Base-by-base conservation (phyloP, 1,284 basidiomycete genomes). In the Blastosporella zonata region DNA sequence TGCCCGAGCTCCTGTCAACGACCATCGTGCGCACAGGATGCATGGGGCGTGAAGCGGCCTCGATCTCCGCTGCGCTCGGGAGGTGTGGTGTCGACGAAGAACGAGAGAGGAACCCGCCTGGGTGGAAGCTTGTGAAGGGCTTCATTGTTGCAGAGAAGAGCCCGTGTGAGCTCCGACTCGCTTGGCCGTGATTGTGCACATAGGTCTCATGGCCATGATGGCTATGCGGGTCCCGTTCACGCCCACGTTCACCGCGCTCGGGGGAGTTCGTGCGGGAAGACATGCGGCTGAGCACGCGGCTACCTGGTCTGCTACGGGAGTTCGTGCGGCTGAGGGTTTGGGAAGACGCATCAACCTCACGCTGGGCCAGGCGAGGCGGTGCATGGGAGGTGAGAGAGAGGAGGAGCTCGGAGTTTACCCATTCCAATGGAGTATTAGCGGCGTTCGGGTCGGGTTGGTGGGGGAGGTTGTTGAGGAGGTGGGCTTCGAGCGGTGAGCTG, bases 361-460 rank as follows among this genome's bases (percentile, higher is more conserved):
- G 56, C 2, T 35, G 49, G 12, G 58, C 36, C 13, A 46, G 25
- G 52, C 34, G 59, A 10, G 61, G 49, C n/a, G 63, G 63, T 28
- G 51, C 56, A 29, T 63, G 57, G 21, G 56, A 57, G 3, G 80
- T 76, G 20, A 88, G 70, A 2, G 84, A 88, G 17, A 85, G 71
- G 37, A 93, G 70, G 9, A 94, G 74, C 66, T 93, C 90, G 4
- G 85, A 85, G 64, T 93, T 90, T 46, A 89, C 80, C 81, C 85
- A 90, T 49, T 90, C 83, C 43, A 92, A 74, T 17, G 84, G 74
- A 3, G 72, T 70, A 46, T 60, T 71, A 13, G 43, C 29, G 6
- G 65, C 58, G 23, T 67, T 73, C 8, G 71, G 63, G 5, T 62
- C 69, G n/a, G 73, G 76, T 12, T 59, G 65, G 43, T 71, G 71